Percentiles rank a stretch among this genome's conserved stretches.
These are phyloP conservation scores for Lactarius sp. DNA, from an alignment of 768 basidiomycete species.

Conservation along the genomic window DNA sequence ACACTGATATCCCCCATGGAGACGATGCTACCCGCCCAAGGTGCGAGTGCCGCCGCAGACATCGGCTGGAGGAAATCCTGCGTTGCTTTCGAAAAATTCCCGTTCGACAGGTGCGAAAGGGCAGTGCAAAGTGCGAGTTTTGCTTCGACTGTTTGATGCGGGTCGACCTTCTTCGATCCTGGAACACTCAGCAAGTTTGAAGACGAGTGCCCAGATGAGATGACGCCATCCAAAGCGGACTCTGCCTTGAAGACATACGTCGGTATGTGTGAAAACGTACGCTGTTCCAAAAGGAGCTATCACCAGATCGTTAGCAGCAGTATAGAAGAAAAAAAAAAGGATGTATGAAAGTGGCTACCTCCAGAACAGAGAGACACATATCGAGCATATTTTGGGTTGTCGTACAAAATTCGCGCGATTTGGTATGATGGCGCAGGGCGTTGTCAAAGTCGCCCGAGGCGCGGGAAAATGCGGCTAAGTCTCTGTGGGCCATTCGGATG, in stretches of 20 bases:
- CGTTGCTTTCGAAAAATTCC: conserved; percentile 79
- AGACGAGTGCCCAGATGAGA: conserved; percentile 28
- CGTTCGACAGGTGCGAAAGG: conserved; percentile 65
- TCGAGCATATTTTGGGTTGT: conserved; percentile 91
- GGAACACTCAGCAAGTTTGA: conserved; percentile 26
- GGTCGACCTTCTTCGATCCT: conserved; percentile 41
- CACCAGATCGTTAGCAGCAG: background rate
- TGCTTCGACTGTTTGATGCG: conserved; percentile 57
- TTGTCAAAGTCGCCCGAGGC: conserved; percentile 63
- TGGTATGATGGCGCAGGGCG: conserved; percentile 81
- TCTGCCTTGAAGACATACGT: conserved; percentile 98
- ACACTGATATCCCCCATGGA: conserved; percentile 82
- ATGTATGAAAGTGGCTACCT: conserved; percentile 42
- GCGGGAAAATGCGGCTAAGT: conserved; percentile 77
- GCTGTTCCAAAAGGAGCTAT: conserved; percentile 80
- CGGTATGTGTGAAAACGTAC: conserved; percentile 78
- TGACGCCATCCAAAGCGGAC: conserved; percentile 69
- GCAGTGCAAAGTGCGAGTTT: conserved; percentile 81
- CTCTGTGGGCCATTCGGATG: conserved; percentile 90
- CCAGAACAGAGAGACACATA: conserved; percentile 79
- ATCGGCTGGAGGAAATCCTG: conserved; percentile 65
- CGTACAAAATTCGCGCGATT: conserved; percentile 88
- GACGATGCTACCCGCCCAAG: conserved; percentile 81
- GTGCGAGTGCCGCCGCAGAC: conserved; percentile 57
- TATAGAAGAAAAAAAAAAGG: conserved; percentile 2